These are phyloP conservation scores for Malania oleifera DNA, from an alignment of 164 flowering plant species.

Conservation along the genomic window DNA sequence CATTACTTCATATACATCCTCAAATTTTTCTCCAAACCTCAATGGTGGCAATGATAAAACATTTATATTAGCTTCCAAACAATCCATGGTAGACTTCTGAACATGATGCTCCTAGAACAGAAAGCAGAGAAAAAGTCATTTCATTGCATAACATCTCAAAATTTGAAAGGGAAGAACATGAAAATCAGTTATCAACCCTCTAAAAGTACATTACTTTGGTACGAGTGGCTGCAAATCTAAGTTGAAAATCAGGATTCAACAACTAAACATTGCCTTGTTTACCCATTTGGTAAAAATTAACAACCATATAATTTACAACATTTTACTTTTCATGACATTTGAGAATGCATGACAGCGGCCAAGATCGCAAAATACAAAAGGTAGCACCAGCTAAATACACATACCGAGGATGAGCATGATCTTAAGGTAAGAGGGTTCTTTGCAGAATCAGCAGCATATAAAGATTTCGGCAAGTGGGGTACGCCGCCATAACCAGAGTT, in stretches of 20 bases:
- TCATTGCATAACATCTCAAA: not conserved
- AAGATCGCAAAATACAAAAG: conserved; percentile 2
- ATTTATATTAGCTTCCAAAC: conserved; percentile 24
- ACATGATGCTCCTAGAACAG: conserved; percentile 21
- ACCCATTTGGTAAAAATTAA: not conserved
- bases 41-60: conserved; percentile 68
- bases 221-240: too few relatives aligned
- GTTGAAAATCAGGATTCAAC: not conserved
- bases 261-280: not conserved
- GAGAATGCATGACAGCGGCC: too few relatives aligned
- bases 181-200: not conserved
- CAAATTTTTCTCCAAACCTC: conserved; percentile 64
- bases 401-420: conserved; percentile 68
- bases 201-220: too few relatives aligned
- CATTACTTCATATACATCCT: conserved; percentile 73
- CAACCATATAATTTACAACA: not conserved
- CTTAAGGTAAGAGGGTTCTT: conserved; percentile 30
- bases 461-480: conserved; percentile 12
- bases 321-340: too few relatives aligned
- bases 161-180: not conserved
- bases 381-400: conserved; percentile 16
- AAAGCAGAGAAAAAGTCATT: conserved; percentile 3
- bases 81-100: conserved; percentile 18
- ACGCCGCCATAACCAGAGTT: conserved; percentile 16
- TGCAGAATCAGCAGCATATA: conserved; percentile 21